Evolutionary conservation across 208 protist genomes (phyloP).

Genomic region (Zelonia costaricensis): DNA sequence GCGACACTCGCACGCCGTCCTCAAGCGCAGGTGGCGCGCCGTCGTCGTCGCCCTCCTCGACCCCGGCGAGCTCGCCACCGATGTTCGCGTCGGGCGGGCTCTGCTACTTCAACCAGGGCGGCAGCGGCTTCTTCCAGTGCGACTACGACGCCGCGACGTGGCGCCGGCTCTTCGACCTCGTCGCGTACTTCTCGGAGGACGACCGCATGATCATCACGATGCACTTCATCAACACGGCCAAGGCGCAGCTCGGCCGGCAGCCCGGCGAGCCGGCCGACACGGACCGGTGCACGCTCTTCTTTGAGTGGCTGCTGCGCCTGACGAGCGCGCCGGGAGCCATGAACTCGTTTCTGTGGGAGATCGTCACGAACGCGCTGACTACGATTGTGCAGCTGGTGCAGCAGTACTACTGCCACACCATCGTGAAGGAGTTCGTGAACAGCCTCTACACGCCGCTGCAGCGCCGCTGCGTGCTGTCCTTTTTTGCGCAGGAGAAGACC

Average conservation of each 20-base stretch:
- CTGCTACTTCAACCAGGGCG: conserved; percentile 64
- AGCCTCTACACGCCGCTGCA: conserved; percentile 48
- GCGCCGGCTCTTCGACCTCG: conserved; percentile 57
- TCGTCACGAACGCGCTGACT: conserved; percentile 44
- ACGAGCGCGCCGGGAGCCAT: conserved; percentile 37
- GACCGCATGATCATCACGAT: conserved; percentile 63
- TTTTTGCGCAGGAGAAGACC: conserved; percentile 53
- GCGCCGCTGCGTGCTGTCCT: conserved; percentile 43
- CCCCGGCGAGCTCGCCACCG: neutral
- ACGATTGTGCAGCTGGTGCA: conserved; percentile 49
- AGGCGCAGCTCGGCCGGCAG: conserved; percentile 55
- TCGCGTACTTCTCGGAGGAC: conserved; percentile 44
- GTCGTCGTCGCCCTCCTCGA: neutral
- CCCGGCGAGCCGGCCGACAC: conserved; percentile 26
- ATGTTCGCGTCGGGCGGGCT: neutral
- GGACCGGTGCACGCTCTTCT: conserved; percentile 67
- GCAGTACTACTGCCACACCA: conserved; percentile 42
- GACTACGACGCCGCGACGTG: conserved; percentile 71
- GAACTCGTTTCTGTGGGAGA: conserved; percentile 62
- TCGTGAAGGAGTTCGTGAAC: conserved; percentile 50
- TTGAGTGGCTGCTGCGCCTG: conserved; percentile 59
- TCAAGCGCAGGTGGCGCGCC: neutral
- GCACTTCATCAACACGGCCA: conserved; percentile 45
- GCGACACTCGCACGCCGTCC: neutral
- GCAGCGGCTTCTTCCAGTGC: conserved; percentile 49